Conservation (phyloP, 345 rosid genomes). For the Theobroma cacao region DNA sequence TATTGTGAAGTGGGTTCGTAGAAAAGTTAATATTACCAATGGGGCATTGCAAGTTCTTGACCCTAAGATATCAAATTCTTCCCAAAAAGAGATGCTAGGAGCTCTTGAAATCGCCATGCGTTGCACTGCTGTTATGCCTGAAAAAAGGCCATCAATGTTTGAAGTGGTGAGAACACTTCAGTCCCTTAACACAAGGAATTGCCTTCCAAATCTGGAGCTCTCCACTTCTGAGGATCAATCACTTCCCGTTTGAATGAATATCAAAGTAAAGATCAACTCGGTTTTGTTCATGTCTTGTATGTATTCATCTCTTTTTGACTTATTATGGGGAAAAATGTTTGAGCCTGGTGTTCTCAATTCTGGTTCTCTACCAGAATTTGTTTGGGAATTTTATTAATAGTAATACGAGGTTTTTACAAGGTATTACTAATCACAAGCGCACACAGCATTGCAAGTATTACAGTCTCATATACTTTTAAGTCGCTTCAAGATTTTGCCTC, state of each 20-base stretch:
- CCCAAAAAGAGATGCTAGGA: conserved; percentile 57
- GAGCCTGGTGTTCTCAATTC: conserved; percentile 2
- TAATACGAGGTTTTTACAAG: conserved; percentile 10
- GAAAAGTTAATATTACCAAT: conserved; percentile 77
- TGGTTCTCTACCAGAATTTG: neutral
- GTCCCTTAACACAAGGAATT: conserved; percentile 31
- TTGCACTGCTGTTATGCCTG: conserved; percentile 77
- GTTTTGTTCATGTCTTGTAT: conserved; percentile 11
- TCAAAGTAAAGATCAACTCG: neutral
- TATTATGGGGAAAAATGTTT: neutral
- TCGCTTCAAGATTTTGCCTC: neutral
- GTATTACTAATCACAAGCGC: neutral
- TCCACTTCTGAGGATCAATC: conserved; percentile 25
- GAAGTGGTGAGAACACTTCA: conserved; percentile 69
- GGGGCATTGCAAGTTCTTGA: conserved; percentile 78
- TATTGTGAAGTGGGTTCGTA: conserved; percentile 79
- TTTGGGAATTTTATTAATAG: conserved; percentile 9
- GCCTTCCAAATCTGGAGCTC: conserved; percentile 21
- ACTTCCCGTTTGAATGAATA: conserved; percentile 22
- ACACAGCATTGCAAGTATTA: neutral
- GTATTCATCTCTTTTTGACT: conserved; percentile 9
- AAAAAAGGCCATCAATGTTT: conserved; percentile 72
- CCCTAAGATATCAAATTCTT: conserved; percentile 48
- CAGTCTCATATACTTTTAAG: neutral
- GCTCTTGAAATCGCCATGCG: conserved; percentile 67